Evolutionary conservation across 352 stramenopile species (phyloP).

Genomic region (Phytophthora citricola): DNA sequence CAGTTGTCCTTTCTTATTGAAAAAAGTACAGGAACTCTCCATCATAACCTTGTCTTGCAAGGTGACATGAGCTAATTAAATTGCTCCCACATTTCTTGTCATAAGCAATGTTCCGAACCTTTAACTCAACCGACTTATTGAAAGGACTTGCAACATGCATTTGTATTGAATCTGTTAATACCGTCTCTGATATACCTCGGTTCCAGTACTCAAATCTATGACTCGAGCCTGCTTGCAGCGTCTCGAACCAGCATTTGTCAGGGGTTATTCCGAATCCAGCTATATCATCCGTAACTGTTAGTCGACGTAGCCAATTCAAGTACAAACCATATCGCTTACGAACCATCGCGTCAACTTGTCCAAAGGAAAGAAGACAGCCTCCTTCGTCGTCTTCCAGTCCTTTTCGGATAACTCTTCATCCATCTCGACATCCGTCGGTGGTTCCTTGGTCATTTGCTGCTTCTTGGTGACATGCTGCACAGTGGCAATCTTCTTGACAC

Average conservation of each 20-base stretch:
- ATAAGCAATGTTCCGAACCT: neutral
- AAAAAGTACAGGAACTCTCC: too few species aligned
- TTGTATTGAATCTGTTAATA: neutral
- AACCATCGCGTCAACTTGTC: neutral
- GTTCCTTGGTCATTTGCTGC: too few species aligned
- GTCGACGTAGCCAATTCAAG: neutral
- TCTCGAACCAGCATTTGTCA: neutral
- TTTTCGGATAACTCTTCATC: neutral
- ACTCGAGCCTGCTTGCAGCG: neutral
- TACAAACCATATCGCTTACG: neutral
- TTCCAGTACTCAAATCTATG: neutral
- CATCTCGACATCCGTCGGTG: neutral
- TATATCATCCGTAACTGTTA: slow-evolving; percentile 1
- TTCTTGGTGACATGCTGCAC: too few species aligned
- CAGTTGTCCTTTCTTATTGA: too few species aligned
- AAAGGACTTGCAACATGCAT: slow-evolving; percentile 1
- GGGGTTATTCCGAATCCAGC: neutral
- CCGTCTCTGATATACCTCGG: neutral
- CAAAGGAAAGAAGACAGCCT: neutral
- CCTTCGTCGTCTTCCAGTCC: neutral
- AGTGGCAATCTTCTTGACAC: too few species aligned
- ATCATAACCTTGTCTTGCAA: too few species aligned
- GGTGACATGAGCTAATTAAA: neutral
- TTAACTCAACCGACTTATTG: neutral
- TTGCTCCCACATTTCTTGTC: neutral